Evolutionary conservation across 1,284 basidiomycete species (phyloP).

Genomic region (Dichomitus squalens): DNA sequence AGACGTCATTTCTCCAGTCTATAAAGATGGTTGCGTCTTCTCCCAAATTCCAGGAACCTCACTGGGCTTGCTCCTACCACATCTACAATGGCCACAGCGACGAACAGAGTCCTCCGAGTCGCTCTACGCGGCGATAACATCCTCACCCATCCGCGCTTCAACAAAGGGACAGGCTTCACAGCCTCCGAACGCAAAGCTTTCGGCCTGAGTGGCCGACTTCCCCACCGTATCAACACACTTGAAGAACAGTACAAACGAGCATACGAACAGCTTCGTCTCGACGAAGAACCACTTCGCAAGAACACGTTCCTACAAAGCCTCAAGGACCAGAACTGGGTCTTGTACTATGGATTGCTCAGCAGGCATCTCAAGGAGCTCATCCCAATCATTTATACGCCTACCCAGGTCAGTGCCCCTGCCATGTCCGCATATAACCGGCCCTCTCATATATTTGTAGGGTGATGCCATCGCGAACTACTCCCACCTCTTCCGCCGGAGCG

Average conservation of each 20-base stretch:
- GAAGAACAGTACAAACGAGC: constrained; percentile 77
- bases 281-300: constrained; percentile 56
- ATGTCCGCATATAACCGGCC: neutral
- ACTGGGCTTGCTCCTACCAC: neutral
- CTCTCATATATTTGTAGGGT: constrained; percentile 42
- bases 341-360: constrained; percentile 74
- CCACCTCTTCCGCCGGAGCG: constrained; percentile 77
- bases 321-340: constrained; percentile 76
- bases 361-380: constrained; percentile 74
- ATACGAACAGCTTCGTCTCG: constrained; percentile 61
- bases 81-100: constrained; percentile 26
- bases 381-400: constrained; percentile 77
- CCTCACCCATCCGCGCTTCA: constrained; percentile 65
- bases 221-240: constrained; percentile 72
- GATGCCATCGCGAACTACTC: constrained; percentile 84
- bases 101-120: constrained; percentile 39
- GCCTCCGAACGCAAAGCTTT: constrained; percentile 67
- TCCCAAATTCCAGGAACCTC: neutral
- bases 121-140: constrained; percentile 62
- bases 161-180: constrained; percentile 79
- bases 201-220: constrained; percentile 76
- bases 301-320: constrained; percentile 75
- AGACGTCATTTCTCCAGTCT: neutral
- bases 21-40: constrained; percentile 15
- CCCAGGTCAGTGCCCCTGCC: constrained; percentile 47